Evolutionary conservation across 345 rosid genomes (phyloP).

Genomic region (Acer campestre): DNA sequence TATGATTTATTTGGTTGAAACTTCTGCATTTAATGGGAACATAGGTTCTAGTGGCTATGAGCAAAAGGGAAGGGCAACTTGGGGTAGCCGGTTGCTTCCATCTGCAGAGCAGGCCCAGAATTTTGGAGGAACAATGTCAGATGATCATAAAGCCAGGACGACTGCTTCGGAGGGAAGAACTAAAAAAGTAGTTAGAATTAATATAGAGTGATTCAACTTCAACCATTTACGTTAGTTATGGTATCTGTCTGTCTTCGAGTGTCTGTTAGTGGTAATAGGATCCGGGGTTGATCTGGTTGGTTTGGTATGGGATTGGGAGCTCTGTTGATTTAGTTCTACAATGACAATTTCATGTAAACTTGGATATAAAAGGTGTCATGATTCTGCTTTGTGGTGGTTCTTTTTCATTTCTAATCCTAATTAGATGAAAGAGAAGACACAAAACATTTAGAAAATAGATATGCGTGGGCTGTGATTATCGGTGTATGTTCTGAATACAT

Average conservation of each 20-base stretch:
- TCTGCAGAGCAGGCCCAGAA: constrained; percentile 14
- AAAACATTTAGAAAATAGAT: too few species aligned
- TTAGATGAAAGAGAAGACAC: too few species aligned
- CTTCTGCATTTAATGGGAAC: constrained; percentile 2
- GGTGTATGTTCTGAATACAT: too few species aligned
- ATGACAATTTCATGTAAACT: too few species aligned
- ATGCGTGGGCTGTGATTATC: too few species aligned
- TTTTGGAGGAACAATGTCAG: constrained; percentile 14
- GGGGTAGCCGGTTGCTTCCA: constrained; percentile 52
- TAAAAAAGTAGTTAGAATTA: constrained; percentile 74
- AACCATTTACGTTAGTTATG: not conserved
- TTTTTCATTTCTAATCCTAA: too few species aligned
- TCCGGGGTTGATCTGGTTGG: not conserved
- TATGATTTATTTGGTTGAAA: not conserved
- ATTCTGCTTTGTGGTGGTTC: too few species aligned
- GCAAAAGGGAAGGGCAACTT: constrained; percentile 7
- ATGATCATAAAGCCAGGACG: constrained; percentile 7
- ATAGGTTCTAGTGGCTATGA: constrained; percentile 35
- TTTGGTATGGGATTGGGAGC: not conserved
- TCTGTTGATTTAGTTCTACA: too few species aligned
- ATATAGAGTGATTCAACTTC: constrained; percentile 56
- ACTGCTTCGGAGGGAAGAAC: constrained; percentile 27
- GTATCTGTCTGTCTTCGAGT: not conserved
- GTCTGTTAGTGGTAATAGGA: not conserved
- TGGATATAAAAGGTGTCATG: not conserved